Base-by-base conservation (phyloP, 2,329 filamentous ascomycete genomes). In the Fusarium longipes region DNA sequence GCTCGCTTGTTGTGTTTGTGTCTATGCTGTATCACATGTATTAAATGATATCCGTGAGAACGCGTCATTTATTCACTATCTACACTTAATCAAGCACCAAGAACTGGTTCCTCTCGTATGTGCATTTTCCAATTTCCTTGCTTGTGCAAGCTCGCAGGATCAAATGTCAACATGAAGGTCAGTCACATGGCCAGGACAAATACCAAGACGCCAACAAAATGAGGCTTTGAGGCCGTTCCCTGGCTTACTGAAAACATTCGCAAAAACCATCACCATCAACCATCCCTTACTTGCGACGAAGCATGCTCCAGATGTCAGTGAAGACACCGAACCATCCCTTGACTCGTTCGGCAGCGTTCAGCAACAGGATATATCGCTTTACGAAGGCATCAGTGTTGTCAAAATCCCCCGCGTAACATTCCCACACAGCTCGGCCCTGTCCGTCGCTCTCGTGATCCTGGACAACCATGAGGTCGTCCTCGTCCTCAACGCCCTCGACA, bases 391-490 rank as follows among this genome's bases (percentile, higher is more conserved):
- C 89, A 17, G 81, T 80, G 61, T 85, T 80, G 57, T 83, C 79
- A 68, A 83, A 87, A 69, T 90, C 87, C 65, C 88, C 79, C 0
- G 82, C 87, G 73, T 87, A 88, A 42, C 83, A 79, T 73, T 91
- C 89, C 84, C 87, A 90, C 2, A 87, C 75, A 1, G 83, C 84
- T 32, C 78, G 77, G 50, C 82, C 80, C 53, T 73, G 68, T 12
- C 78, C 78, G 15, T 77, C 74, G 14, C 76, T 80, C 42, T 81
- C 79, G 25, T 80, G 77, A 7, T 68, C 64, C 10, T 56, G 50
- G 12, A 76, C 70, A 6, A 36, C 50, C 67, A 74, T 68, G 39
- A 69, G 63, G 5, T 57, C 45, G 40, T 47, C 80, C 75, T 54
- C 62, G 7, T 35, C 86, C 75, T 70, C 81, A 77, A 68, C 56